Base-by-base conservation (phyloP, 352 stramenopile species). In the Halophytophthora polymorphica region DNA sequence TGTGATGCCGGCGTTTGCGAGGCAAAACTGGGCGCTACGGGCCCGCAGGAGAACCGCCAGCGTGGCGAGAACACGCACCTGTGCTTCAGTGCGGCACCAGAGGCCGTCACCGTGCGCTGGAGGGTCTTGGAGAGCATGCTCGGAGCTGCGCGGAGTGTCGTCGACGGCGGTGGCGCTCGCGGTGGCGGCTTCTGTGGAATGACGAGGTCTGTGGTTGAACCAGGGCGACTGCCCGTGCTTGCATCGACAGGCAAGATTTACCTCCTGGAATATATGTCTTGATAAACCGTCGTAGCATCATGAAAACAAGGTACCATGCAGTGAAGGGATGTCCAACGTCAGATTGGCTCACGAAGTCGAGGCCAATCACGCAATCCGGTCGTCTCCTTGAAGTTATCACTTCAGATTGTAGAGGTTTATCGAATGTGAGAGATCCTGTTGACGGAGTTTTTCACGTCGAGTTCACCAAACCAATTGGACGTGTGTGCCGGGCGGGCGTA, bases 51-150 rank as follows among this genome's bases (percentile, higher is more conserved):
- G 21, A 4, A 22, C 18, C 8, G 19, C 18, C 15, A 15, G 17
- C 37, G 23, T 11, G 23, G 8, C 7, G 23, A 4, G 15, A 29
- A 42, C 11, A 59, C 56, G 45, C 57, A 69, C 49, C 38, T 40
- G 25, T 59, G 56, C 66, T 73, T 69, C 40, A 71, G 31, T 7
- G 61, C 51, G 17, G 47, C 12, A 18, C 56, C 59, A 17, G 54
- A 66, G 18, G 56, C 48, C 21, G 38, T 22, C 2, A 38, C 43
- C 41, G 42, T 50, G 58, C 71, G 65, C 36, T 71, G 71, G 6
- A 82, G 56, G 25, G 61, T 47, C 54, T 70, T 77, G 34, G 58
- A 52, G 45, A 82, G 64, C 67, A 82, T 78, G 23, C 14, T 61
- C 6, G 41, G 11, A 38, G 33, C 11, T 38, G 33, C 15, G 33